Evolutionary conservation across 306 rosid genomes (phyloP).

Genomic region (Acacia crassicarpa): DNA sequence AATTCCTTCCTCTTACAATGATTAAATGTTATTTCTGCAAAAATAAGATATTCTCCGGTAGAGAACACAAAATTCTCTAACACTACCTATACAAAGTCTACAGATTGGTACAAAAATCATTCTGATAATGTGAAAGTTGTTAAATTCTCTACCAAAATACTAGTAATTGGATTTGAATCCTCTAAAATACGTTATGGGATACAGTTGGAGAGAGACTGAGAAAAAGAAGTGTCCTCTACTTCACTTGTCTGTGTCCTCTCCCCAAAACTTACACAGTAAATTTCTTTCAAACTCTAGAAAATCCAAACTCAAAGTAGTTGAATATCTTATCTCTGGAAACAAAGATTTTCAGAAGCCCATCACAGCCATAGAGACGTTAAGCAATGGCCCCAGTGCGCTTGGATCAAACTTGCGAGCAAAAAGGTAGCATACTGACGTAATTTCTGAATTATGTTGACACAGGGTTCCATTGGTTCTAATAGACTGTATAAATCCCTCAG

Average conservation of each 20-base stretch:
- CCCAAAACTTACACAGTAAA: neutral
- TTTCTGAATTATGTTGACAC: conserved; percentile 71
- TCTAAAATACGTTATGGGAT: neutral
- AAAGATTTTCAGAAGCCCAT: conserved; percentile 60
- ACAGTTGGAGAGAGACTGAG: neutral
- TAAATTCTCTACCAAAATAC: conserved; percentile 34
- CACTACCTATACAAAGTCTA: conserved; percentile 44
- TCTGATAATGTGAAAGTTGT: neutral
- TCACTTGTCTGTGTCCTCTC: neutral
- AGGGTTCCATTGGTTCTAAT: conserved; percentile 63
- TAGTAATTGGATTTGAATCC: neutral
- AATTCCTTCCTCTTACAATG: conserved; percentile 35
- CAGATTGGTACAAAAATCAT: conserved; percentile 26
- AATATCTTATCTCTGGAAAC: conserved; percentile 22
- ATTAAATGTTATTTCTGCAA: conserved; percentile 34
- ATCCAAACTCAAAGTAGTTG: conserved; percentile 22
- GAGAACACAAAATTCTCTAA: conserved; percentile 37
- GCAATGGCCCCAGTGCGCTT: conserved; percentile 66
- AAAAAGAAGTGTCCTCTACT: neutral
- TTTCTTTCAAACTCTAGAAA: neutral
- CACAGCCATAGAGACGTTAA: conserved; percentile 55
- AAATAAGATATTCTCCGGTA: conserved; percentile 25
- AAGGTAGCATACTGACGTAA: conserved; percentile 74
- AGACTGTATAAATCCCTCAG: conserved; percentile 54
- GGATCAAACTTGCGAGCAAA: conserved; percentile 91